phyloP scores from a whole-genome alignment of 345 rosid species.

The Euphorbia tirucalli region DNA sequence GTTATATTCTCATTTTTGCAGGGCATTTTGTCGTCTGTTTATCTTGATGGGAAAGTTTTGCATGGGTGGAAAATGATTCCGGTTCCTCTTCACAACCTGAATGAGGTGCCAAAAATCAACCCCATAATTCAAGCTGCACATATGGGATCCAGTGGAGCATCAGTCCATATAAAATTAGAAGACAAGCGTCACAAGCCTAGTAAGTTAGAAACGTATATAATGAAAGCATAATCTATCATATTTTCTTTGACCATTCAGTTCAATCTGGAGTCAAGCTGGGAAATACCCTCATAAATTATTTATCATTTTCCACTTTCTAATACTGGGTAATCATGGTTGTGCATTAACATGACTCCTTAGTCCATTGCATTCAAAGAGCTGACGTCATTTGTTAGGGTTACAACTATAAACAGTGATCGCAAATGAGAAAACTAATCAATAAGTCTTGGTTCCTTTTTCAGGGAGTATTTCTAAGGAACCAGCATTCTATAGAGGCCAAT shows the following conservation, averaged over 20 bases:
- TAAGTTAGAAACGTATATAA: slow-evolving; percentile 20
- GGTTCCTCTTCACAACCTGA: slow-evolving; percentile 70
- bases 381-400: not conserved
- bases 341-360: not conserved
- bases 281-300: no score
- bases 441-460: slow-evolving; percentile 29
- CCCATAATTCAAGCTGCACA: slow-evolving; percentile 33
- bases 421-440: not conserved
- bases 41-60: slow-evolving; percentile 54
- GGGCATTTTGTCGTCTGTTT: slow-evolving; percentile 84
- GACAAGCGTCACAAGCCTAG: slow-evolving; percentile 32
- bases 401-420: not conserved
- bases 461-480: slow-evolving; percentile 53
- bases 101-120: slow-evolving; percentile 44
- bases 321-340: slow-evolving; percentile 1
- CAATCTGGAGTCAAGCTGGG: no score
- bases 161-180: slow-evolving; percentile 24
- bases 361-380: not conserved
- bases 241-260: no score
- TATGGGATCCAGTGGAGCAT: slow-evolving; percentile 23
- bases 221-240: not conserved
- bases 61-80: slow-evolving; percentile 77
- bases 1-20: slow-evolving; percentile 26
- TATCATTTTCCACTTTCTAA: not conserved
- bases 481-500: slow-evolving; percentile 59